Conservation (phyloP, 352 stramenopile species). For the Phytophthora brassicae region DNA sequence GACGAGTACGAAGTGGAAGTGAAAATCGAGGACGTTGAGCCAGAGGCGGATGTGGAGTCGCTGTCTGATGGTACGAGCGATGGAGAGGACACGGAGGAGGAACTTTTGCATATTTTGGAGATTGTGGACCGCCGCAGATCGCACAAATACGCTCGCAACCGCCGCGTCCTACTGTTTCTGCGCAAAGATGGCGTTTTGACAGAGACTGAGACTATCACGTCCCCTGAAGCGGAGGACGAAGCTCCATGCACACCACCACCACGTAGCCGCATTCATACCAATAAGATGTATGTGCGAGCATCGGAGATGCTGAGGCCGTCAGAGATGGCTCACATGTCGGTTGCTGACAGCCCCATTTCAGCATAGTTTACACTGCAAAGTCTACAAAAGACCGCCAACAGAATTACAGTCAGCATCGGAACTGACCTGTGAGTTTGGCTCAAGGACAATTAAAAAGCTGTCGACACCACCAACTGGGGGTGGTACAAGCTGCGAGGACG, state of each 20-base stretch:
- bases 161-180: constrained; percentile 52
- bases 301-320: constrained; percentile 36
- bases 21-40: constrained; percentile 28
- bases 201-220: constrained; percentile 2
- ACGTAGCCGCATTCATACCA: constrained; percentile 14
- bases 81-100: constrained; percentile 43
- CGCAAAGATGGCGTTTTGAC: constrained; percentile 41
- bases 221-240: constrained; percentile 10
- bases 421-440: constrained; percentile 30
- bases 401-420: constrained; percentile 32
- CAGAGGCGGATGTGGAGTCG: constrained; percentile 33
- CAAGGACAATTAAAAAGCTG: background rate
- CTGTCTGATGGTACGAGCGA: constrained; percentile 43
- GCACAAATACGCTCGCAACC: constrained; percentile 64
- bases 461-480: constrained; percentile 30
- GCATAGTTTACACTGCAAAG: constrained; percentile 12
- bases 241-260: constrained; percentile 20
- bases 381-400: too few relatives aligned
- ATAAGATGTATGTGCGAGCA: constrained; percentile 37
- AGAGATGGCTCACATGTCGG: constrained; percentile 25
- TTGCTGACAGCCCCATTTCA: constrained; percentile 22
- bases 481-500: constrained; percentile 27
- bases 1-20: constrained; percentile 42
- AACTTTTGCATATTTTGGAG: constrained; percentile 39
- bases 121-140: constrained; percentile 51